These are phyloP conservation scores for Pleurotus eryngii DNA, from an alignment of 768 basidiomycete species.

Conservation along the genomic window DNA sequence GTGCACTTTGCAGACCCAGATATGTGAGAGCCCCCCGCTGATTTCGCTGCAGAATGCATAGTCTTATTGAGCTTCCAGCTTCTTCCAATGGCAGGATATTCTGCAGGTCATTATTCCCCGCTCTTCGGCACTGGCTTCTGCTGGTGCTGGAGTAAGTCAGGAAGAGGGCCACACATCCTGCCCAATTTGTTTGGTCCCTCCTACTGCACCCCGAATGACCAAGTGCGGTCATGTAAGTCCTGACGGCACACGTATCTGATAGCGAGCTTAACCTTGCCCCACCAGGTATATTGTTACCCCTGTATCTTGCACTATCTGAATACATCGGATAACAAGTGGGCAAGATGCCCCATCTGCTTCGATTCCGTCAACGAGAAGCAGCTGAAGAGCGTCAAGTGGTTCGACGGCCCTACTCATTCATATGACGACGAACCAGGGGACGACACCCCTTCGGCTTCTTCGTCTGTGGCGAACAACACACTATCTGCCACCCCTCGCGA, in stretches of 20 bases:
- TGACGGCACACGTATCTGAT: constrained; percentile 8
- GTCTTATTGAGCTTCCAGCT: constrained; percentile 42
- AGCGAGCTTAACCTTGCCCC: constrained; percentile 7
- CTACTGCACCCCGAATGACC: constrained; percentile 88
- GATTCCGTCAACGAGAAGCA: constrained; percentile 89
- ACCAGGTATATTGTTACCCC: constrained; percentile 89
- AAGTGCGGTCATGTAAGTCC: constrained; percentile 94
- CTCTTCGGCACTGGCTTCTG: constrained; percentile 68
- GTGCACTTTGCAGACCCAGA: constrained; percentile 98
- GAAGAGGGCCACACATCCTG: constrained; percentile 73
- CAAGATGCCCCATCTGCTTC: constrained; percentile 93
- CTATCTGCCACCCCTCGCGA: constrained; percentile 41
- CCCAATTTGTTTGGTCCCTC: constrained; percentile 93
- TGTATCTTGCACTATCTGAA: constrained; percentile 91
- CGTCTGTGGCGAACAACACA: constrained; percentile 29
- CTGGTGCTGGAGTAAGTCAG: constrained; percentile 42
- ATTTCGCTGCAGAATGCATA: constrained; percentile 13
- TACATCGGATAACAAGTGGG: constrained; percentile 85
- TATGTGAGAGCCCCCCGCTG: constrained; percentile 54
- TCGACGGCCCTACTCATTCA: constrained; percentile 44
- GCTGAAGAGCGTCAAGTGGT: constrained; percentile 93
- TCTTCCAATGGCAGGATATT: constrained; percentile 95
- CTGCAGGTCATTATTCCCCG: constrained; percentile 92
- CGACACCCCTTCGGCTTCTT: constrained; percentile 35
- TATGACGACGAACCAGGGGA: constrained; percentile 29